Evolutionary conservation across 257 asterid species (phyloP), one percentile per base, ranked within the genome.

Genomic region (Verbena officinalis): DNA sequence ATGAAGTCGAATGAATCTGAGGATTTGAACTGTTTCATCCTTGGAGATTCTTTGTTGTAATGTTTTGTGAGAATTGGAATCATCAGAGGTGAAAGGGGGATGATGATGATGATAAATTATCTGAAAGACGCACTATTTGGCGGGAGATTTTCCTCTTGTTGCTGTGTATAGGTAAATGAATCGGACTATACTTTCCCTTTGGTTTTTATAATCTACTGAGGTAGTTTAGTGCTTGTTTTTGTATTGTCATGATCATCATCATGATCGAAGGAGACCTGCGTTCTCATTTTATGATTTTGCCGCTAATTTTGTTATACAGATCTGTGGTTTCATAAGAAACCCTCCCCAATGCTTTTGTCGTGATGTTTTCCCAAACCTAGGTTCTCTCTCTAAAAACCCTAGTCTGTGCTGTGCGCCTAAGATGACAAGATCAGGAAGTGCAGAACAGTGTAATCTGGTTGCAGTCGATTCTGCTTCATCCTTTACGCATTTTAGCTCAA

Each of bases 321-420:
- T 77, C 81, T 77, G 74, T 54, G 33, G 67, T 66, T 62, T 69
- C 53, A 53, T 33, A 64, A 40, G 48, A 72, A 62, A 63, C 65
- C 67, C 72, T 75, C 45, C 43, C 20, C 59, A 70, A 62, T 61
- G 64, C 60, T 72, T 64, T 68, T 59, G 53, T 64, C 52, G 52
- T 33, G 19, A 10, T 40, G 19, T 24, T 57, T 42, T 50, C 59
- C 66, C 16, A 46, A 22, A 38, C 59, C 36, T 72, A 46, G 27
- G 15, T 21, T 15, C 0, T 19, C 27, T 55, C 69, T 69, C 68
- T 71, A 69, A 67, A 83, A 89, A 81, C 94, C 95, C 86, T 81
- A 86, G 71, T 68, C 70, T 45, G 76, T 67, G 61, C 81, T 69
- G 59, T 45, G 40, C n/a, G n/a, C 75, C 40, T 74, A 59, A 67